Percentiles rank a stretch among this genome's conserved stretches.
phyloP scores from a whole-genome alignment of 139 green algal species.

The Tetradesmus lagerheimii region DNA sequence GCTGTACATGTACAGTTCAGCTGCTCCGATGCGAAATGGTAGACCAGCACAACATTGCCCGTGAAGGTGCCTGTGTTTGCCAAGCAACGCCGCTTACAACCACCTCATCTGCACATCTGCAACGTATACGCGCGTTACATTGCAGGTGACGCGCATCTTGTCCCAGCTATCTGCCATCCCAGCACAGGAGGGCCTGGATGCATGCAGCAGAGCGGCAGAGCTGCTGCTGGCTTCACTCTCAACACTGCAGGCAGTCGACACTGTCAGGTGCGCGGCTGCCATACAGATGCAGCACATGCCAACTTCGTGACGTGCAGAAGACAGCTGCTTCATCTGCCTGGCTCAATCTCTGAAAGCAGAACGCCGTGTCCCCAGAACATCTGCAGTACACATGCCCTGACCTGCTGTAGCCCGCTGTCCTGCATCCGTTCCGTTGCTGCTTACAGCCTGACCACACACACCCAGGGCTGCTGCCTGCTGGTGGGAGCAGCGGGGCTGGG shows the following conservation, averaged over 20 bases:
- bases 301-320: neutral
- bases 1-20: no score
- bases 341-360: no score
- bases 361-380: no score
- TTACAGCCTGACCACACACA: neutral
- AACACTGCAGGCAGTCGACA: neutral
- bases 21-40: no score
- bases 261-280: neutral
- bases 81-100: no score
- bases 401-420: no score
- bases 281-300: no score
- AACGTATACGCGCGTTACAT: neutral
- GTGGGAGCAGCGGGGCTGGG: neutral
- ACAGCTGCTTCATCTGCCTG: no score
- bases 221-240: neutral
- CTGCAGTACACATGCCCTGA: no score
- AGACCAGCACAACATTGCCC: no score
- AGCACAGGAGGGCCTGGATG: neutral
- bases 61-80: no score
- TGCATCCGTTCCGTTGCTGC: neutral
- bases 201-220: neutral
- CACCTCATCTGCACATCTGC: no score
- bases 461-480: neutral
- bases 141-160: neutral
- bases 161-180: neutral